These are phyloP conservation scores for Ogataea neopini DNA, from an alignment of 805 yeast genomes.

Conservation along the genomic window DNA sequence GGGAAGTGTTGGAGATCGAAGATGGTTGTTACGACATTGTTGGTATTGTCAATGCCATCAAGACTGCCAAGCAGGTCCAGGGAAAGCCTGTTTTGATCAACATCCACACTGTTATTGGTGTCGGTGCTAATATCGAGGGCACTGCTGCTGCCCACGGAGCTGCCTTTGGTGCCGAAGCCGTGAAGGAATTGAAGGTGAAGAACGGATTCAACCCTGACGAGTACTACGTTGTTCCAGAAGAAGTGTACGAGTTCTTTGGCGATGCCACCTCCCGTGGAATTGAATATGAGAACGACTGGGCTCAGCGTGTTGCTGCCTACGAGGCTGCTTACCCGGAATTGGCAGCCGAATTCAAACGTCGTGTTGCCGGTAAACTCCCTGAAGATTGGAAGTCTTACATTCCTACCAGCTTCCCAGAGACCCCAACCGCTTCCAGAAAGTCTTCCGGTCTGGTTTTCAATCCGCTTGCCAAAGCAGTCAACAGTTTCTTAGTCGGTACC, in stretches of 20 bases:
- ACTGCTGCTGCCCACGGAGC: constrained; percentile 95
- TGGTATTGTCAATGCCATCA: constrained; percentile 69
- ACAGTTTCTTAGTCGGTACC: constrained; percentile 79
- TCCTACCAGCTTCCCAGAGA: constrained; percentile 81
- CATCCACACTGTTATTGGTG: constrained; percentile 90
- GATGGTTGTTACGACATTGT: constrained; percentile 79
- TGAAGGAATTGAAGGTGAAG: constrained; percentile 76
- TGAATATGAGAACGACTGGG: constrained; percentile 73
- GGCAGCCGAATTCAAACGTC: constrained; percentile 76
- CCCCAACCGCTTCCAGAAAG: constrained; percentile 90
- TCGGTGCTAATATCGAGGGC: constrained; percentile 81
- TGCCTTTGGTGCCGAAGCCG: constrained; percentile 90
- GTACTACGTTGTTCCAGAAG: constrained; percentile 75
- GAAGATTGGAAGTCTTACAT: constrained; percentile 74
- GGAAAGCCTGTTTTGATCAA: constrained; percentile 89
- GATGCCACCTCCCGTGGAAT: constrained; percentile 60
- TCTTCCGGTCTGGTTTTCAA: constrained; percentile 79
- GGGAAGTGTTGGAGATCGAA: constrained; percentile 79
- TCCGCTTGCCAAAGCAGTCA: constrained; percentile 66
- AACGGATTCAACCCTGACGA: constrained; percentile 87
- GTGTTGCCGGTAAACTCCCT: constrained; percentile 78
- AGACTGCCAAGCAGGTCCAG: constrained; percentile 67
- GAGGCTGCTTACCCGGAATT: constrained; percentile 66
- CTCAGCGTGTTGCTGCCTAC: constrained; percentile 59
- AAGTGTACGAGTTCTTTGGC: constrained; percentile 71